A percentile compares a stretch with the other conserved stretches of the same genome.
phyloP scores from a whole-genome alignment of 2,329 filamentous ascomycete genomes.

The Ambrosiella beaveri region DNA sequence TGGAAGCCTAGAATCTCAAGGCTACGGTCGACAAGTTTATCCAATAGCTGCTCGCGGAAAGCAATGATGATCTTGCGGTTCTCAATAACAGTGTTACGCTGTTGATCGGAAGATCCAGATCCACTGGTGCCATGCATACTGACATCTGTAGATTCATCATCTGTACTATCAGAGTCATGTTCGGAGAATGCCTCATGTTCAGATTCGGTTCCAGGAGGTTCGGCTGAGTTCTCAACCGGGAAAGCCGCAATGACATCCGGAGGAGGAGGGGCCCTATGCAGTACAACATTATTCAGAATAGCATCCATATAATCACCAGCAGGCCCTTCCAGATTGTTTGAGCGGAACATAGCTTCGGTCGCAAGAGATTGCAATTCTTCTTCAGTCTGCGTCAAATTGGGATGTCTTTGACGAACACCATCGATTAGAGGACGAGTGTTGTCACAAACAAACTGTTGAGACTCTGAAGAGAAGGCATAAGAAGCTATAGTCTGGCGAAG shows the following conservation, averaged over 20 bases:
- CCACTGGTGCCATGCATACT: conserved; percentile 16
- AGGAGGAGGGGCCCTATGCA: conserved; percentile 49
- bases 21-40: conserved; percentile 71
- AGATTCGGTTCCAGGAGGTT: conserved; percentile 12
- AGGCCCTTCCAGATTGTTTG: conserved; percentile 44
- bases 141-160: conserved; percentile 8
- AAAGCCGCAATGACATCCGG: conserved; percentile 7
- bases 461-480: background rate
- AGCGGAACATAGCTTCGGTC: conserved; percentile 67
- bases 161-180: conserved; percentile 10
- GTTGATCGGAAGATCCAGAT: conserved; percentile 15
- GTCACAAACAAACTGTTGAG: conserved; percentile 11
- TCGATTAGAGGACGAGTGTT: conserved; percentile 26
- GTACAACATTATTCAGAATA: conserved; percentile 38
- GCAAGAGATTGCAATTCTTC: conserved; percentile 35
- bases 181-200: conserved; percentile 16
- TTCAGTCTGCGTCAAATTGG: background rate
- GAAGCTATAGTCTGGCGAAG: background rate
- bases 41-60: conserved; percentile 53
- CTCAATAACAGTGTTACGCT: conserved; percentile 12
- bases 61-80: conserved; percentile 26
- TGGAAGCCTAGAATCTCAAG: conserved; percentile 81
- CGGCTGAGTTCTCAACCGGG: conserved; percentile 16
- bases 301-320: conserved; percentile 62
- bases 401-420: conserved; percentile 23